Base-by-base conservation (phyloP, 805 yeast genomes). In the Starmerella etchellsii region DNA sequence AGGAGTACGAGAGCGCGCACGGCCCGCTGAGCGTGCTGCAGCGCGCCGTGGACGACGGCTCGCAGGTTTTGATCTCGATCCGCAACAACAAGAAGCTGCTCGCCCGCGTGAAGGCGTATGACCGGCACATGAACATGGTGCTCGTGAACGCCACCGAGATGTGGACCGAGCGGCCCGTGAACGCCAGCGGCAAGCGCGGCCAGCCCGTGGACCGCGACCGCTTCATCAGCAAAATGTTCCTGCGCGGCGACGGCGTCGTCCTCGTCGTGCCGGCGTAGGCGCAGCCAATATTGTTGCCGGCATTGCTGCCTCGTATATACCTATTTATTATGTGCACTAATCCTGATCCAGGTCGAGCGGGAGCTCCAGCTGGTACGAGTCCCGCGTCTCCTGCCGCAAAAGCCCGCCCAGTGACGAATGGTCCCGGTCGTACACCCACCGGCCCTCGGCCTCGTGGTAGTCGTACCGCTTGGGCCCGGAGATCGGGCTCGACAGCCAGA, bases 191-290 rank as follows among this genome's bases (percentile, higher is more conserved):
- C 5, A 80, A 78, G 54, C 74, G 73, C 50, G 78, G 79, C 40
- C 75, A 78, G 52, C 68, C 77, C 4, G 68, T 74, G 14, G 66
- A 78, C 42, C 69, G 72, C 49, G 91, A 81, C 54, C 65, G 97
- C 53, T 91, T 83, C 57, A 75, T 88, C 3, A 74, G 85, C 44
- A 91, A 91, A 62, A 67, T 91, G 73, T 91, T 91, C 55, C 65
- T 91, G 30, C 71, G 99, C 61, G 99, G 99, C 2, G 99, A 91
- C 60, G 81, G 95, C 0, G 94, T 91, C 18, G 81, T 91, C 42
- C 77, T 91, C 25, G 76, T 91, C 2, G 45, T 48, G 6, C 7
- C 66, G 82, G 50, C 76, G 74, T 34, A n/a, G n/a, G n/a, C n/a
- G n/a, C n/a, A n/a, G n/a, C n/a, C n/a, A n/a, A n/a, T n/a, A n/a